Evolutionary conservation across 805 yeast species (phyloP).

Genomic region (Ogataea glucozyma): DNA sequence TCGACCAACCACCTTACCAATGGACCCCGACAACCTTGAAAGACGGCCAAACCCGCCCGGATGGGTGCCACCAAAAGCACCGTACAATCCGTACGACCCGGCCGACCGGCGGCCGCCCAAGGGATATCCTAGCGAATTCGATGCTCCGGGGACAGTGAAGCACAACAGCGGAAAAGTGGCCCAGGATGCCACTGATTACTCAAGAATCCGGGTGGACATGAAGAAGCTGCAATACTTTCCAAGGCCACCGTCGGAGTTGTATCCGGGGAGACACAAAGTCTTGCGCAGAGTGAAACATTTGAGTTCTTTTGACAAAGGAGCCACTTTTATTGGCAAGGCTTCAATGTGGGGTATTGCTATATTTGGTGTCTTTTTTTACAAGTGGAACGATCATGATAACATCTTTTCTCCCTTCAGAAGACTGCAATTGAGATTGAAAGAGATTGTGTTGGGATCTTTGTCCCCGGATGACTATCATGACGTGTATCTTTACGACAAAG

Average conservation of each 20-base stretch:
- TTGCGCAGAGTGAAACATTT: slow-evolving; percentile 58
- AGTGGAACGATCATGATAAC: slow-evolving; percentile 84
- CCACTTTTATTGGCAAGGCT: slow-evolving; percentile 54
- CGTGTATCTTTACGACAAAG: slow-evolving; percentile 45
- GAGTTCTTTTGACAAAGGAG: slow-evolving; percentile 57
- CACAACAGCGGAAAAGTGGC: slow-evolving; percentile 49
- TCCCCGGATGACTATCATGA: slow-evolving; percentile 64
- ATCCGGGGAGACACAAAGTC: slow-evolving; percentile 78
- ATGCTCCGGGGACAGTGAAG: slow-evolving; percentile 62
- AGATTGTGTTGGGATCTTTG: slow-evolving; percentile 52
- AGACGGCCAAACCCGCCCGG: slow-evolving; percentile 76
- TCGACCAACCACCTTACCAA: not conserved
- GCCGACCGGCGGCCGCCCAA: slow-evolving; percentile 73
- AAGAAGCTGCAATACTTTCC: slow-evolving; percentile 73
- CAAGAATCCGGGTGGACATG: slow-evolving; percentile 73
- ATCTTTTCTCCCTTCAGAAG: slow-evolving; percentile 70
- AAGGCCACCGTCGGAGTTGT: slow-evolving; percentile 68
- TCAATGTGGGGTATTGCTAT: slow-evolving; percentile 50
- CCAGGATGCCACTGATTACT: slow-evolving; percentile 63
- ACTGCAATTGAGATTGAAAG: slow-evolving; percentile 56
- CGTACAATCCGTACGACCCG: slow-evolving; percentile 84
- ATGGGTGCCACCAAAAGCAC: slow-evolving; percentile 80
- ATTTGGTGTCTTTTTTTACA: slow-evolving; percentile 68
- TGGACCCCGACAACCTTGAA: slow-evolving; percentile 32
- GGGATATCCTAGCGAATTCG: slow-evolving; percentile 84